A percentile compares a stretch with the other conserved stretches of the same genome.
Evolutionary conservation across 73 alveolate species (phyloP).

Genomic region (Stentor coeruleus): DNA sequence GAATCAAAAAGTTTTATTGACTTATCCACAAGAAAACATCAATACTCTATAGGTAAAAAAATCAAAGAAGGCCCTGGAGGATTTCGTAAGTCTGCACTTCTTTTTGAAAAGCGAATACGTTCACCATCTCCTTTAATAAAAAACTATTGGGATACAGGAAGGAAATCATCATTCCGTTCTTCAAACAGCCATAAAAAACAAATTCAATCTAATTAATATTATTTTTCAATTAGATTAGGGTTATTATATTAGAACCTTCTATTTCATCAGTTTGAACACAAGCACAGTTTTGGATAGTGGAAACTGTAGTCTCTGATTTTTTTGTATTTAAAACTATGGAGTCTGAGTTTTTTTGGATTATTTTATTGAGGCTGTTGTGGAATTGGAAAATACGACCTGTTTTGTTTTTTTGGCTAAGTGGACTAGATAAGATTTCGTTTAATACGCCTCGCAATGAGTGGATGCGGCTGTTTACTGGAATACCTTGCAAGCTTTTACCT

Average conservation of each 20-base stretch:
- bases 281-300: neutral
- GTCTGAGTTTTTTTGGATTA: neutral
- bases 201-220: too few species aligned
- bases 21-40: too few species aligned
- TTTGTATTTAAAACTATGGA: neutral
- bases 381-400: neutral
- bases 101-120: neutral
- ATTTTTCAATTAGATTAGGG: too few species aligned
- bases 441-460: neutral
- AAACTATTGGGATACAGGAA: too few species aligned
- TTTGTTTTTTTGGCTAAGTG: neutral
- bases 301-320: neutral
- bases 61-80: slow-evolving; percentile 7
- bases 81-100: neutral
- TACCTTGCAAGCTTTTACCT: neutral
- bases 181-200: too few species aligned
- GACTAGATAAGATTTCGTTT: neutral
- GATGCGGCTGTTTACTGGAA: neutral
- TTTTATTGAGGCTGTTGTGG: neutral
- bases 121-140: neutral
- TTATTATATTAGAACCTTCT: too few species aligned
- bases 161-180: too few species aligned
- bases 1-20: too few species aligned
- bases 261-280: neutral
- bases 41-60: too few species aligned